Base-by-base conservation (phyloP, 805 yeast genomes). In the Spathaspora arborariae region DNA sequence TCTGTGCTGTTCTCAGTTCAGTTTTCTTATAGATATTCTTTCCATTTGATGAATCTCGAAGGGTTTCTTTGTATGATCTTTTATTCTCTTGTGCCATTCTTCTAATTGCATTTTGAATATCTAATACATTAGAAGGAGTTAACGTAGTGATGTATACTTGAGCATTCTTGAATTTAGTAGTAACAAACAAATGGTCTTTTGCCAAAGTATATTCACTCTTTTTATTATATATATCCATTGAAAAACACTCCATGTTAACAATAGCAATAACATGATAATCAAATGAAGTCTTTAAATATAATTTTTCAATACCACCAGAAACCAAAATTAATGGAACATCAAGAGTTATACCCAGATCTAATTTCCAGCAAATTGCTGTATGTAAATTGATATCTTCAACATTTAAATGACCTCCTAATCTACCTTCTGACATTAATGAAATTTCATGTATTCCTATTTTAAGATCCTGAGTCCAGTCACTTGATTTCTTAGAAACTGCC, bases 191-290 rank as follows among this genome's bases (percentile, higher is more conserved):
- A 43, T 80, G 78, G 59, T 90, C 96, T 20, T 81, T 78, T 41
- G 70, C 63, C 19, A 72, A 59, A 21, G 70, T 71, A 16, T 63
- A 53, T 42, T 68, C 72, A 41, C 77, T 84, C 53, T 81, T 79
- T 56, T 85, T 88, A 60, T 92, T 94, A 60, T 76, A 83, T 16
- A 89, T 68, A 20, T 80, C 80, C 13, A 85, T 63, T 10, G 74
- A 66, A 20, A 81, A 66, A 1, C 68, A 65, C 5, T 70, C 63
- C 18, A 85, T 61, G 13, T 74, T 72, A 2, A 82, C 79, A 40
- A 92, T 77, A 27, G 88, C 76, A 61, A 94, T 90, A 15, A 88
- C 80, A 59, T 92, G 97, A 60, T 82, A 89, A 60, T 94, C 98
- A 56, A 92, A 81, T 0, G 90, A 82, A 4, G 83, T 67, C 56